phyloP scores from a whole-genome alignment of 306 rosid genomes.

The Prunus campanulata region DNA sequence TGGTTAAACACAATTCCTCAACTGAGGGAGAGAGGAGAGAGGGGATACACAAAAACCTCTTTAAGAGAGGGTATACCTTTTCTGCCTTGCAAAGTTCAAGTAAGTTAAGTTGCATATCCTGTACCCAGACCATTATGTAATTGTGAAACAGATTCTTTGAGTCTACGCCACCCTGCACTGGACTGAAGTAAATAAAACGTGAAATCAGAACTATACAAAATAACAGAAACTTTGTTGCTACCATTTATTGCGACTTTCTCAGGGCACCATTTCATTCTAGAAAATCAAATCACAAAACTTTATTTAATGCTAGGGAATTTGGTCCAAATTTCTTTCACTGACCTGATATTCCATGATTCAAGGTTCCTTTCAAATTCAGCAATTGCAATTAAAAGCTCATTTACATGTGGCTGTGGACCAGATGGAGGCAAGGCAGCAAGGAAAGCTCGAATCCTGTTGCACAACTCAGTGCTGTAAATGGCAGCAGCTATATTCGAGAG shows the following conservation, averaged over 20 bases:
- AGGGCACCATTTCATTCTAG: background rate
- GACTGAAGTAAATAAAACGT: constrained; percentile 41
- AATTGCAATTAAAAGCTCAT: constrained; percentile 75
- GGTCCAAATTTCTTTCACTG: constrained; percentile 19
- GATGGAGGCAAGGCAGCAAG: constrained; percentile 95
- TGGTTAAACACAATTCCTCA: constrained; percentile 8
- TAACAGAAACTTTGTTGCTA: background rate
- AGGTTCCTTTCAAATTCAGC: constrained; percentile 95
- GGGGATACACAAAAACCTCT: constrained; percentile 3
- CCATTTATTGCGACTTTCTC: no score
- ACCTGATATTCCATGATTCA: constrained; percentile 89
- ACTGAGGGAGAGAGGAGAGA: background rate
- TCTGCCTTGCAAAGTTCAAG: constrained; percentile 91
- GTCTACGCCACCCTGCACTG: constrained; percentile 76
- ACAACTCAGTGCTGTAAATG: constrained; percentile 81
- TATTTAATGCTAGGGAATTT: background rate
- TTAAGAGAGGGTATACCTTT: constrained; percentile 52
- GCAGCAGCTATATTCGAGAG: constrained; percentile 86
- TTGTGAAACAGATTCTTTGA: constrained; percentile 80
- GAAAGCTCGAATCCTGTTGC: constrained; percentile 72
- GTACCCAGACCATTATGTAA: constrained; percentile 91
- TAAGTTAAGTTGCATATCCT: constrained; percentile 81
- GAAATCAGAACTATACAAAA: constrained; percentile 24
- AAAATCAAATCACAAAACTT: background rate
- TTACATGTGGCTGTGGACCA: constrained; percentile 72